phyloP scores from a whole-genome alignment of 1,284 basidiomycete genomes.

The Coniferiporia sulphurascens region DNA sequence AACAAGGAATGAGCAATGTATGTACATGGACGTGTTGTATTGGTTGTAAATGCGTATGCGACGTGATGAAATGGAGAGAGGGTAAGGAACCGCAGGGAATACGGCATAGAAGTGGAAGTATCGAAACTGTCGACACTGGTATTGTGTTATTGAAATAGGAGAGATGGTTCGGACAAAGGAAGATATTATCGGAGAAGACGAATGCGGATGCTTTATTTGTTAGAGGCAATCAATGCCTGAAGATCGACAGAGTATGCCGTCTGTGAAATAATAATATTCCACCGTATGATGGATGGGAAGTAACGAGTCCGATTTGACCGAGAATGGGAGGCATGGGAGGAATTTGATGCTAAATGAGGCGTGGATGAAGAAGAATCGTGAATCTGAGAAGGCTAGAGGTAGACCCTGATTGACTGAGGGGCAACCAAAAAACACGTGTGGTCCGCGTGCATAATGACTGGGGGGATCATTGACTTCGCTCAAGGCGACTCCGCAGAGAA shows the following conservation, averaged over 20 bases:
- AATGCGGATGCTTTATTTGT: neutral
- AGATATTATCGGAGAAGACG: neutral
- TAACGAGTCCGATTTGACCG: neutral
- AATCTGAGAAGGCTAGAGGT: too few relatives aligned
- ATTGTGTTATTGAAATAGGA: neutral
- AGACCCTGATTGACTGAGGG: neutral
- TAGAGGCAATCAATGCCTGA: neutral
- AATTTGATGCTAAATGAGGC: too few relatives aligned
- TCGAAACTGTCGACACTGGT: neutral
- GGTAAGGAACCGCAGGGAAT: too few relatives aligned
- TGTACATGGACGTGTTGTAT: too few relatives aligned
- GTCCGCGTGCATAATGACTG: neutral
- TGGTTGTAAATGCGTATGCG: too few relatives aligned
- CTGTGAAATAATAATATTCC: neutral
- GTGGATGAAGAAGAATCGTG: neutral
- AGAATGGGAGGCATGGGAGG: neutral
- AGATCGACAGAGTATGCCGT: neutral
- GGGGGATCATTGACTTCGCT: neutral
- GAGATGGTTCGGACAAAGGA: neutral
- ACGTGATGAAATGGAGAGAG: too few relatives aligned
- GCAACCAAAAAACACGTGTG: neutral
- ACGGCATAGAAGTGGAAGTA: too few relatives aligned
- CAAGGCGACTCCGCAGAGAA: neutral
- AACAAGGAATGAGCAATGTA: too few relatives aligned
- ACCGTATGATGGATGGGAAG: neutral